Base-by-base conservation (phyloP, 1,284 basidiomycete species). In the Laetiporus sulphureus region DNA sequence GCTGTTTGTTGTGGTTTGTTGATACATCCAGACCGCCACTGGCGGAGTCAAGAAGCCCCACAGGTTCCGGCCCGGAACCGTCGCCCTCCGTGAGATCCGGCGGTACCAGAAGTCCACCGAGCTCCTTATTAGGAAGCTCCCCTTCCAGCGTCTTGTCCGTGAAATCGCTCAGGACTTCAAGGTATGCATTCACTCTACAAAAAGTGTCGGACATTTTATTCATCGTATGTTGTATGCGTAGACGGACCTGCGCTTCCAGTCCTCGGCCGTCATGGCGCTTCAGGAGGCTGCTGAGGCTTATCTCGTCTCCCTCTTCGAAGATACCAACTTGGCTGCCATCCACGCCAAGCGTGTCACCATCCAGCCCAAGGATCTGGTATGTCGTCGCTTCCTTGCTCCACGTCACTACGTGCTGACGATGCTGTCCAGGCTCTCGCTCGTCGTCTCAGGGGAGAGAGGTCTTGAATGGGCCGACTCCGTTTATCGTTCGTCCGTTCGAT, bases 21-120 rank as follows among this genome's bases (percentile, higher is more conserved):
- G 16, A 53, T 39, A 41, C 43, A 38, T 38, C 33, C 69, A 84
- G 76, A 78, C 86, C 48, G 77, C 85, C 44, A 86, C 93, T 59
- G 93, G 92, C 72, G 93, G 93, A 83, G 91, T 94, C 62, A 93
- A 94, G 90, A 94, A 93, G 75, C 90, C 91, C 51, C 91, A 95
- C 69, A 81, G 92, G 64, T 96, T 95, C 89, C 83, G 91, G 67
- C 93, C 93, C 59, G 93, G 93, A 77, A 96, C 93, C 58, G 92
- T 97, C 73, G 93, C 93, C 58, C 90, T 97, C 51, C 90, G 93
- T 82, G 93, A 97, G 74, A 97, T 97, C 59, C 78, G 94, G 69
- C 79, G 91, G 65, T 97, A 97, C 81, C 94, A 96, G 68, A 93
- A 92, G 78, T 91, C 90, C 58, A 92, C 93, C 55, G 91, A 94